Conservation (phyloP, 371 early-diverging fungal species). For the Mucor mucedo region DNA sequence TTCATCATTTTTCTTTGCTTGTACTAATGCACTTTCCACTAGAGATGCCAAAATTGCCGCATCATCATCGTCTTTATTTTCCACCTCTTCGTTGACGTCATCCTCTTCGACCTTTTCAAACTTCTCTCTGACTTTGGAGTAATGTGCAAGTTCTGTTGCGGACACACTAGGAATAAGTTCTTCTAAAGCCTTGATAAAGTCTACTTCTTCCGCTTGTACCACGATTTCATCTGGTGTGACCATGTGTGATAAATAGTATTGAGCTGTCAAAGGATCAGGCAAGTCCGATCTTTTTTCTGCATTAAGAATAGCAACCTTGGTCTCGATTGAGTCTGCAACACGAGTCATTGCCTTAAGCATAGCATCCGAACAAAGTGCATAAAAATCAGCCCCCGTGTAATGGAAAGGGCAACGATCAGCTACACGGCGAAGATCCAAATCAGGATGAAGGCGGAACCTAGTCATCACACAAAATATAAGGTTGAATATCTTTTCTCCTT, state of each 20-base stretch:
- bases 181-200: constrained; percentile 83
- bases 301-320: constrained; percentile 52
- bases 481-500: not conserved
- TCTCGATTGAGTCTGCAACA: constrained; percentile 82
- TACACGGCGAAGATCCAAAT: constrained; percentile 72
- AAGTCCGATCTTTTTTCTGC: constrained; percentile 35
- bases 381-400: constrained; percentile 97
- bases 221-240: constrained; percentile 67
- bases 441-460: constrained; percentile 83
- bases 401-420: constrained; percentile 89
- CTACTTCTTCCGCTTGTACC: constrained; percentile 78
- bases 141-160: constrained; percentile 87
- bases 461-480: not conserved
- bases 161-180: constrained; percentile 92
- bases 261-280: constrained; percentile 69
- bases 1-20: constrained; percentile 18
- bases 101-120: constrained; percentile 54
- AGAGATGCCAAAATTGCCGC: not conserved
- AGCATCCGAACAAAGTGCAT: constrained; percentile 96
- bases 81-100: constrained; percentile 16
- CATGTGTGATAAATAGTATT: constrained; percentile 84
- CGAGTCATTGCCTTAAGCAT: constrained; percentile 95
- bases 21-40: constrained; percentile 2
- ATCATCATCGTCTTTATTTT: not conserved
- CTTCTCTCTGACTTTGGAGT: constrained; percentile 75